Conservation (phyloP, 2,329 filamentous ascomycete species). For the Apiospora kogelbergensis region DNA sequence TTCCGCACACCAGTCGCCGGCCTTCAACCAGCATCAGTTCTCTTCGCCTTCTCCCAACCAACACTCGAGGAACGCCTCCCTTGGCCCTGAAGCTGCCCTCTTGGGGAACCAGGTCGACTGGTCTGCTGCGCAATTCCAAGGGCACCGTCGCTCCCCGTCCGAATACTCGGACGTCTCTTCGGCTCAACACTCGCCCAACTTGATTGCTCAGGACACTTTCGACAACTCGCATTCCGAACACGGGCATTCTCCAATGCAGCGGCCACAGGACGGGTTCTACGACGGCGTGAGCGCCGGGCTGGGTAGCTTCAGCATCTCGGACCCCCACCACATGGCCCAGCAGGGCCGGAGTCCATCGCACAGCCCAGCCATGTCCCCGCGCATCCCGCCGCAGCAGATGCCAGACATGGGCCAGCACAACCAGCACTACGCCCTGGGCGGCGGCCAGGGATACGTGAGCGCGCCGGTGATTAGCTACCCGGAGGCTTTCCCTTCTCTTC, state of each 20-base stretch:
- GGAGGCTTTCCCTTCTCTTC: conserved; percentile 54
- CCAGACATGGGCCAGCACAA: conserved; percentile 52
- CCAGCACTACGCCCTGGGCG: conserved; percentile 42
- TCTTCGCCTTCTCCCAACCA: conserved; percentile 41
- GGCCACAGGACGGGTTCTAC: conserved; percentile 72
- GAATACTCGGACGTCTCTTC: conserved; percentile 91
- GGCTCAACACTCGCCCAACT: conserved; percentile 78
- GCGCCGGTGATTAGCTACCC: conserved; percentile 44
- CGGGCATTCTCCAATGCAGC: conserved; percentile 78
- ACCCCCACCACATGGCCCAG: conserved; percentile 64
- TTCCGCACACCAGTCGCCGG: conserved; percentile 57
- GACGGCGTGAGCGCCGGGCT: conserved; percentile 73
- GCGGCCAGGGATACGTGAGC: conserved; percentile 38
- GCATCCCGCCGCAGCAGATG: conserved; percentile 57
- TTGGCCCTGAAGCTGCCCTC: conserved; percentile 58
- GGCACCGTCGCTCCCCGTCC: conserved; percentile 84
- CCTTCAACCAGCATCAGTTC: conserved; percentile 57
- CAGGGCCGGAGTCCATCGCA: conserved; percentile 81
- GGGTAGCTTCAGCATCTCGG: conserved; percentile 77
- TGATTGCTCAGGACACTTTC: conserved; percentile 76
- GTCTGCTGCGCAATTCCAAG: conserved; percentile 65
- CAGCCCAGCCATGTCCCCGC: conserved; percentile 65
- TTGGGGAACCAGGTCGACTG: conserved; percentile 56
- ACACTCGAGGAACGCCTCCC: conserved; percentile 57
- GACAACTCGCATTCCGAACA: conserved; percentile 60